Evolutionary conservation across 768 basidiomycete species (phyloP).

Genomic region (Botryobasidium botryosum): DNA sequence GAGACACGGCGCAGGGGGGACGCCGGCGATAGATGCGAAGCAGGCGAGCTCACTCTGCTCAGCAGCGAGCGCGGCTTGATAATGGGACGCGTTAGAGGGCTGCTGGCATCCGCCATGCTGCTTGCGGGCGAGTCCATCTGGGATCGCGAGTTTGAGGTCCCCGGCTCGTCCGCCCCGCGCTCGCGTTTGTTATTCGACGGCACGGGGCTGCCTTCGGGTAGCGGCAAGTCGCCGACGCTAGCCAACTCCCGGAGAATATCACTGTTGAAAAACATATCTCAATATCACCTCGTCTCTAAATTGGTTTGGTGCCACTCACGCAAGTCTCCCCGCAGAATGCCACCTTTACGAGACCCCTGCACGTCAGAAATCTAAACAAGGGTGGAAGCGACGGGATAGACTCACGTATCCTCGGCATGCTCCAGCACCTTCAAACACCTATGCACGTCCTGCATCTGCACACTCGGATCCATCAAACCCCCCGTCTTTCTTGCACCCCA

Average conservation of each 20-base stretch:
- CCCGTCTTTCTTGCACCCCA: slow-evolving; percentile 42
- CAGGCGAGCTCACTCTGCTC: too few relatives aligned
- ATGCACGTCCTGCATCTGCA: slow-evolving; percentile 43
- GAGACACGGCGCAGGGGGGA: too few relatives aligned
- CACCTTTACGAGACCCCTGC: slow-evolving; percentile 2
- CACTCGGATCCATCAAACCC: slow-evolving; percentile 25
- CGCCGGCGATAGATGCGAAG: too few relatives aligned
- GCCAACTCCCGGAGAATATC: slow-evolving; percentile 12
- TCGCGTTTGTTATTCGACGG: too few relatives aligned
- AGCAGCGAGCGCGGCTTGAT: too few relatives aligned
- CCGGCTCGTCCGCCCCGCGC: too few relatives aligned
- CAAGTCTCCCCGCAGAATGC: slow-evolving; percentile 10
- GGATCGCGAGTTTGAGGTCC: too few relatives aligned
- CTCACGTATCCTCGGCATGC: slow-evolving; percentile 20
- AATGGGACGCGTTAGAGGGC: too few relatives aligned
- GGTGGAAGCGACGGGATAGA: not conserved
- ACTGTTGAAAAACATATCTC: not conserved
- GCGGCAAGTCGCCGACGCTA: slow-evolving; percentile 8
- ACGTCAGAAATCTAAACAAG: not conserved
- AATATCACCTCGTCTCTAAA: not conserved
- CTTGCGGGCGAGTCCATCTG: too few relatives aligned
- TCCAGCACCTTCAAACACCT: slow-evolving; percentile 39
- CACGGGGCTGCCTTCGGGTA: slow-evolving; percentile 8
- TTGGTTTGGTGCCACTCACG: not conserved
- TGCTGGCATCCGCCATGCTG: too few relatives aligned